Conservation (phyloP, 352 stramenopile species). For the Thalassiosira hispida region DNA sequence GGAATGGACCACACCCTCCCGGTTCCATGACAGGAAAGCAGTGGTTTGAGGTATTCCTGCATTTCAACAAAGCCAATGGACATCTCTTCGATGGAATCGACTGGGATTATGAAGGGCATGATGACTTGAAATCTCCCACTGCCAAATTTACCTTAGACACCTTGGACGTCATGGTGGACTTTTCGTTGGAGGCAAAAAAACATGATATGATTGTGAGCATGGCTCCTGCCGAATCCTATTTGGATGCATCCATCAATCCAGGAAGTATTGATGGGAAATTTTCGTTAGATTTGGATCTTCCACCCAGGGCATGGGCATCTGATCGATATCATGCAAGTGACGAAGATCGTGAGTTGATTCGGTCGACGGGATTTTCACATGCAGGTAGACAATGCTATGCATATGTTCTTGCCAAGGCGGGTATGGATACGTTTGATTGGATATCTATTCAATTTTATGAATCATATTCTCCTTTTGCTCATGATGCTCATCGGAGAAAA, state of each 20-base stretch:
- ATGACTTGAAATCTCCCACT: constrained; percentile 55
- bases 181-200: constrained; percentile 54
- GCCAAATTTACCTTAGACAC: constrained; percentile 60
- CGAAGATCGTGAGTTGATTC: constrained; percentile 42
- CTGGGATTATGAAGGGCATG: constrained; percentile 83
- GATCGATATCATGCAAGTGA: constrained; percentile 31
- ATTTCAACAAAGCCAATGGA: constrained; percentile 51
- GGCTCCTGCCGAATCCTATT: constrained; percentile 81
- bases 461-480: constrained; percentile 69
- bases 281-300: constrained; percentile 63
- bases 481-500: constrained; percentile 52
- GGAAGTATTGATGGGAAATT: constrained; percentile 39
- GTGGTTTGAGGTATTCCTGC: constrained; percentile 65
- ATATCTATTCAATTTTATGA: constrained; percentile 85
- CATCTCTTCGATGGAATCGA: constrained; percentile 79
- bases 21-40: constrained; percentile 31
- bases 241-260: constrained; percentile 60
- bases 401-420: constrained; percentile 70
- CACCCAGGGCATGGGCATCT: constrained; percentile 49
- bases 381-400: constrained; percentile 75
- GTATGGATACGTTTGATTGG: constrained; percentile 74
- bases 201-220: constrained; percentile 72
- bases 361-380: constrained; percentile 57
- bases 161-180: constrained; percentile 72
- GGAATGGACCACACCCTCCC: constrained; percentile 57